These are phyloP conservation scores for Craspedostauros australis DNA, from an alignment of 108 stramenopile genomes.

Conservation along the genomic window DNA sequence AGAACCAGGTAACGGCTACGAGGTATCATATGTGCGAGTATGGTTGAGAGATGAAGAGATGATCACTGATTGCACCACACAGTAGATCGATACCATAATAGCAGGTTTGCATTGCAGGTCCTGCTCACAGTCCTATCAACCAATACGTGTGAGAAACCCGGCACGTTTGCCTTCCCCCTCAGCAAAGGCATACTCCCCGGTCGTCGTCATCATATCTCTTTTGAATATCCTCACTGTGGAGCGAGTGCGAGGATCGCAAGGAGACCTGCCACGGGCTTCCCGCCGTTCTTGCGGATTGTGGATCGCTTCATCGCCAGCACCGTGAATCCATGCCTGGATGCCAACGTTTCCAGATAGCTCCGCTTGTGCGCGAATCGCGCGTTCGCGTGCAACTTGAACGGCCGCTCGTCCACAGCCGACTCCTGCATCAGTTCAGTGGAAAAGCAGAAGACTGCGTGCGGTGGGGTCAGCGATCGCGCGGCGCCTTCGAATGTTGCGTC, in stretches of 20 bases:
- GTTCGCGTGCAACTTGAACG: conserved; percentile 37
- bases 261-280: conserved; percentile 15
- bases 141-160: too few relatives aligned
- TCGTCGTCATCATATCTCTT: too few relatives aligned
- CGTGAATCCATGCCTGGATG: conserved; percentile 26
- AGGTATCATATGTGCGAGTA: too few relatives aligned
- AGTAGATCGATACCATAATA: too few relatives aligned
- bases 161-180: too few relatives aligned
- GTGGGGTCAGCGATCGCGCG: conserved; percentile 10
- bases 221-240: too few relatives aligned
- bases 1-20: too few relatives aligned
- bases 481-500: conserved; percentile 25
- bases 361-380: conserved; percentile 51
- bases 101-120: too few relatives aligned
- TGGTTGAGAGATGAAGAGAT: too few relatives aligned
- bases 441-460: conserved; percentile 40
- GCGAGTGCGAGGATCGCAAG: conserved; percentile 14
- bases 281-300: conserved; percentile 26
- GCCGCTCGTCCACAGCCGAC: conserved; percentile 4
- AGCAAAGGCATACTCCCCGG: too few relatives aligned
- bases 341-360: conserved; percentile 30
- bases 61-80: too few relatives aligned
- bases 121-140: too few relatives aligned
- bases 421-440: conserved; percentile 34
- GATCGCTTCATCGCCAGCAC: background rate